A percentile compares a stretch with the other conserved stretches of the same genome.
Conservation (phyloP, 1,284 basidiomycete species). For the Puccinia polysora region DNA sequence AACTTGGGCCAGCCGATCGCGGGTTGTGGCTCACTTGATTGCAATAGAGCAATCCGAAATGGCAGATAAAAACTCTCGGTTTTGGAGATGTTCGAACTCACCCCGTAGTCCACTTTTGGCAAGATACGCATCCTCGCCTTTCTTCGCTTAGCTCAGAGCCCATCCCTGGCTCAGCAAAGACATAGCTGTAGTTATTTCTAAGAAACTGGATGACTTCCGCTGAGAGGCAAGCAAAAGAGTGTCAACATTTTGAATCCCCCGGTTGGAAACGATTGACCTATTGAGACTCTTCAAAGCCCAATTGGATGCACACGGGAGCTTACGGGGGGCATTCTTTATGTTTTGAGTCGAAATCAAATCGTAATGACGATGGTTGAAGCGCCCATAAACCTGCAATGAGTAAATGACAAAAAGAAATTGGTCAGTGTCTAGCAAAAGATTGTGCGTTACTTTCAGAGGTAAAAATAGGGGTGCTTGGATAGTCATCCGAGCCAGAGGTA, state of each 20-base stretch:
- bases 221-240: background rate
- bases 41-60: background rate
- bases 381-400: constrained; percentile 37
- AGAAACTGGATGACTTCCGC: constrained; percentile 43
- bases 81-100: constrained; percentile 4
- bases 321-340: constrained; percentile 43
- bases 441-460: background rate
- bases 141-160: constrained; percentile 40
- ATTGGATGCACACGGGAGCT: background rate
- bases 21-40: background rate
- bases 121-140: constrained; percentile 39
- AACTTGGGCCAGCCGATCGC: background rate
- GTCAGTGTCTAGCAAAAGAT: background rate
- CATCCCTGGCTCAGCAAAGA: constrained; percentile 42
- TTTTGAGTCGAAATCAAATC: constrained; percentile 40
- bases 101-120: constrained; percentile 43
- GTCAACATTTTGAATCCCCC: constrained; percentile 7
- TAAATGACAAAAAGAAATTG: background rate
- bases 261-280: background rate
- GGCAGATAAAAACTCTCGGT: background rate
- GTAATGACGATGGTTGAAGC: constrained; percentile 42
- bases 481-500: background rate
- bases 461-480: no score
- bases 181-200: constrained; percentile 37
- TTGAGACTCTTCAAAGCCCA: background rate